Evolutionary conservation across 2,329 filamentous ascomycete genomes (phyloP).

Genomic region (Xylaria multiplex): DNA sequence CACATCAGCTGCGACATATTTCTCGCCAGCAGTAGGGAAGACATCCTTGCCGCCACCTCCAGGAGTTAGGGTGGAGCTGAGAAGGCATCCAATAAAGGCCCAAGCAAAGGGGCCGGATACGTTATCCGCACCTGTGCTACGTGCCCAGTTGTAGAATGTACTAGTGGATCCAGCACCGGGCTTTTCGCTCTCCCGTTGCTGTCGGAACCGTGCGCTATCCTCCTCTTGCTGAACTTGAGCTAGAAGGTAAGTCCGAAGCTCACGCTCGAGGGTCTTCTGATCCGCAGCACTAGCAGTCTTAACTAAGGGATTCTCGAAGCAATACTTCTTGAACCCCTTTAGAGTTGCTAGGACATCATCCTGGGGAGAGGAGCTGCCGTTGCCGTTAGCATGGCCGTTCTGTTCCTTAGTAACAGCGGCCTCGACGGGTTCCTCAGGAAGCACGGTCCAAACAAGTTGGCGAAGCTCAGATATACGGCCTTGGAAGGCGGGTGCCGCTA

Average conservation of each 20-base stretch:
- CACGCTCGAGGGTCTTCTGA: slow-evolving; percentile 30
- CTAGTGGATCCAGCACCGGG: slow-evolving; percentile 24
- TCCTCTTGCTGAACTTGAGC: slow-evolving; percentile 37
- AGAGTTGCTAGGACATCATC: slow-evolving; percentile 33
- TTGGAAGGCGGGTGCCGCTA: slow-evolving; percentile 33
- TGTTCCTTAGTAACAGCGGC: slow-evolving; percentile 12
- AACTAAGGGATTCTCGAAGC: slow-evolving; percentile 33
- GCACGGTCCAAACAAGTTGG: slow-evolving; percentile 24
- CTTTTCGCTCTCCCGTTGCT: slow-evolving; percentile 22
- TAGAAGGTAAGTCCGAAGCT: slow-evolving; percentile 35
- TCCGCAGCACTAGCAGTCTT: slow-evolving; percentile 31
- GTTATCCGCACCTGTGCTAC: slow-evolving; percentile 37
- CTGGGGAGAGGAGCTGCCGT: slow-evolving; percentile 13
- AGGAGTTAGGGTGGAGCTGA: slow-evolving; percentile 25
- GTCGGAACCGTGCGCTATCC: slow-evolving; percentile 33
- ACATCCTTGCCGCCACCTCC: slow-evolving; percentile 35
- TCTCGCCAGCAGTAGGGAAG: slow-evolving; percentile 36
- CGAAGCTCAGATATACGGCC: slow-evolving; percentile 28
- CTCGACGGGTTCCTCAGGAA: slow-evolving; percentile 15
- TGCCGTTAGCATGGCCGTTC: slow-evolving; percentile 29
- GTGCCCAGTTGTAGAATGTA: slow-evolving; percentile 39
- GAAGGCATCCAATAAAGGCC: slow-evolving; percentile 37
- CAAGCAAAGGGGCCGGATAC: slow-evolving; percentile 37
- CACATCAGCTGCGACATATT: slow-evolving; percentile 35
- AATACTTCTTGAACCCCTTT: slow-evolving; percentile 34